Evolutionary conservation across 2,329 filamentous ascomycete genomes (phyloP), one percentile per base, ranked within the genome.

Genomic region (Penicillium sp.): DNA sequence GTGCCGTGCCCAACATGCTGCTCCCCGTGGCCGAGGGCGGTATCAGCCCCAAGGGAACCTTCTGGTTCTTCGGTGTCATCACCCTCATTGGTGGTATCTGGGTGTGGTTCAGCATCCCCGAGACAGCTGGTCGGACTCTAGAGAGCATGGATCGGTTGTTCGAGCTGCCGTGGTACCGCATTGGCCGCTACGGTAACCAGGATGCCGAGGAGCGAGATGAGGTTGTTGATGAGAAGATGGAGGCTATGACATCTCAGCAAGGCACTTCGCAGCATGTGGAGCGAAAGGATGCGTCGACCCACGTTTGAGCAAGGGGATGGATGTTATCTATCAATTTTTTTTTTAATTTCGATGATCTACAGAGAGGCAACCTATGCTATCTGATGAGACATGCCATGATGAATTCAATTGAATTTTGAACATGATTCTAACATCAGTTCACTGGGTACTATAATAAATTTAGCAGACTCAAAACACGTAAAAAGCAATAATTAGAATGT

Each of bases 1-100:
- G 91, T 38, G 89, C 91, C 0, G 88, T 92, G 0, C 91, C 90
- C 1, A 86, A 87, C 66, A 91, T 93, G 89, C 85, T 93, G 49
- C 81, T 93, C 1, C 59, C 66, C 1, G 62, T 64, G 15, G 53
- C 62, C 0, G 49, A 71, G 4, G 77, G 76, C 9, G 76, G 78
- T 30, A 81, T 86, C 73, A 81, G 79, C 0, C 80, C 79, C 28
- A 86, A 84, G 62, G 91, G 91, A 0, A 93, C 91, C 0, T 93
- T 93, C 80, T 89, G 89, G 85, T 91, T 89, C 79, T 93, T 93
- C 75, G 83, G 85, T 0, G 86, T 83, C 2, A 83, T 93, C 10
- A 93, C 90, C 0, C 66, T 89, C 0, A 49, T 92, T 4, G 90
- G 90, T 30, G 86, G 89, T 3, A 35, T 84, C 3, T 93, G 89